phyloP scores from a whole-genome alignment of 345 rosid genomes.

The Alliaria petiolata region DNA sequence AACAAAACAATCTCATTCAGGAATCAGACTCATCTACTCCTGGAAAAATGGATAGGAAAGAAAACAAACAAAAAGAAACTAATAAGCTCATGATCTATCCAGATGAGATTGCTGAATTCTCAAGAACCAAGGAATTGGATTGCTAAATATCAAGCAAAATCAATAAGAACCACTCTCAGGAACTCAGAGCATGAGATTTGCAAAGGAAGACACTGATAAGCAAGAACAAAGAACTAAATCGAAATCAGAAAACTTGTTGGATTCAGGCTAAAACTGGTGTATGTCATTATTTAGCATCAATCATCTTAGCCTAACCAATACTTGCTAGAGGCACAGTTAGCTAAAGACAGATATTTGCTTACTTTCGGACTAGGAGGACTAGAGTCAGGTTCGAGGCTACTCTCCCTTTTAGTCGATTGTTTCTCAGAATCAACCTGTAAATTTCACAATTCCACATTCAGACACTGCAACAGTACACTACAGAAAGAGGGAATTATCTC shows the following conservation, averaged over 20 bases:
- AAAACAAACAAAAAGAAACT: not conserved
- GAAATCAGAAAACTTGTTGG: not conserved
- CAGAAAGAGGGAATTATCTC: not conserved
- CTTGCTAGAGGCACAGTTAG: not conserved
- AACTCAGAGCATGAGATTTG: not conserved
- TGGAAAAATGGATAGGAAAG: not conserved
- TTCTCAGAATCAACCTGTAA: slow-evolving; percentile 47
- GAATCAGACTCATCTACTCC: not conserved
- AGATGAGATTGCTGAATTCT: not conserved
- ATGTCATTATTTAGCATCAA: no score
- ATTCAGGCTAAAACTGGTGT: no score
- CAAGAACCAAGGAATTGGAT: not conserved
- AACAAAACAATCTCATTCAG: slow-evolving; percentile 6
- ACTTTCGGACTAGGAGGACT: slow-evolving; percentile 49
- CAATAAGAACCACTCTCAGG: not conserved
- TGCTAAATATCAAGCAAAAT: not conserved
- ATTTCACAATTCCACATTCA: slow-evolving; percentile 16
- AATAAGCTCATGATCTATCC: not conserved
- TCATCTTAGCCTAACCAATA: not conserved
- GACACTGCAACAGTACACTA: slow-evolving; percentile 3
- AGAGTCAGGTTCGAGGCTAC: slow-evolving; percentile 41
- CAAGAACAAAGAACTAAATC: not conserved
- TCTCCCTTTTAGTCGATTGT: slow-evolving; percentile 32
- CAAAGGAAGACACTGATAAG: not conserved
- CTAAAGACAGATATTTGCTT: slow-evolving; percentile 10